Base-by-base conservation (phyloP, 352 stramenopile genomes). In the Thraustotheca clavata region DNA sequence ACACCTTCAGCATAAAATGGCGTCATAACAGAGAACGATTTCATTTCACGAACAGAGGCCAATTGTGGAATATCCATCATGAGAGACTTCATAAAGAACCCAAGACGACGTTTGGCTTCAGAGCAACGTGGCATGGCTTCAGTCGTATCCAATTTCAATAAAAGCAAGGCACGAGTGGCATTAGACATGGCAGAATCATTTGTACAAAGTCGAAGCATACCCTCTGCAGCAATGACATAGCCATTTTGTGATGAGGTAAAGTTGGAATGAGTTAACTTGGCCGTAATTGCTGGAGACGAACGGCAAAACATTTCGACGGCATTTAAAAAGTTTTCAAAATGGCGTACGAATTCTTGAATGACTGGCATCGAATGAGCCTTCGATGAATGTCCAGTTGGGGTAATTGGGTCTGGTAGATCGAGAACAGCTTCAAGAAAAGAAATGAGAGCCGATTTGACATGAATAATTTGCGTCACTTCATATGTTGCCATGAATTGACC, bases 71-170 rank as follows among this genome's bases (percentile, higher is more conserved):
- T 90, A 36, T 88, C 76, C 81, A 90, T 90, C 41, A 86, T 48
- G 47, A 90, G 71, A 26, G 79, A 88, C 48, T 88, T 87, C 75
- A 90, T 83, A 54, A 90, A 90, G 61, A 89, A 90, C 54, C 79
- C 79, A 60, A 90, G 72, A 67, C 81, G 81, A 71, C 81, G 81
- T 43, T 88, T 76, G 12, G 81, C 81, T 63, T 90, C 81, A 31
- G 78, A 73, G 2, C 82, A 76, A 18, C 81, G 77, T 1, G 81
- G 81, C 79, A 90, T 88, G 3, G 81, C 81, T 41, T 90, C 79
- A 4, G 62, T 62, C 47, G 84, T 81, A 32, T 88, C 79, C 12
- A 90, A 71, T 0, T 79, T 88, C 77, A 90, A 76, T 11, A 90
- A 55, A 32, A 90, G 29, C 29, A 81, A 85, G 26, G 81, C 81